These are phyloP conservation scores for Xylaria sp. DNA, from an alignment of 2,329 filamentous ascomycete genomes.

Conservation along the genomic window DNA sequence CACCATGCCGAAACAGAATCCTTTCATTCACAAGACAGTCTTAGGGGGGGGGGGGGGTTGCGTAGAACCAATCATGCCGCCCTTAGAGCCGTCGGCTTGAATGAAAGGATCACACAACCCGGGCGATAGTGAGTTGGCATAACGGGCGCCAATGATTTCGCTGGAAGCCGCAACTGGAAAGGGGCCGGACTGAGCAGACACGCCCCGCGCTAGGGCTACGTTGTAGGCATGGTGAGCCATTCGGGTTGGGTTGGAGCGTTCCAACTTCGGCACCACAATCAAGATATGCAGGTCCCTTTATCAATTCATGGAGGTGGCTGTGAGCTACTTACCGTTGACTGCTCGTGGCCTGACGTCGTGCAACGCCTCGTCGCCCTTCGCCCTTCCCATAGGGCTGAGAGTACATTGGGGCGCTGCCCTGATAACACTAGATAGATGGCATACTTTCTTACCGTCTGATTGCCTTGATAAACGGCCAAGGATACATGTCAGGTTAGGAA, in stretches of 20 bases:
- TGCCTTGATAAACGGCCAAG: background rate
- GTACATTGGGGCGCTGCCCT: background rate
- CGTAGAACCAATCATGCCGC: constrained; percentile 17
- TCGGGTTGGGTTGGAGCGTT: constrained; percentile 13
- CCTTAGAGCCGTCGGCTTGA: constrained; percentile 6
- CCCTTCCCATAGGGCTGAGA: constrained; percentile 30
- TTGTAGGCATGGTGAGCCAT: constrained; percentile 12
- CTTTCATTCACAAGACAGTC: constrained; percentile 27
- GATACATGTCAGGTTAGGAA: background rate
- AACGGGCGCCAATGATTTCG: constrained; percentile 1
- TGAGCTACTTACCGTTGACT: constrained; percentile 15
- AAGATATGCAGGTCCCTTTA: constrained; percentile 26
- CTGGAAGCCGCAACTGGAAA: background rate
- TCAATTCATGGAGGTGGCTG: constrained; percentile 29
- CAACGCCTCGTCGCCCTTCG: constrained; percentile 2
- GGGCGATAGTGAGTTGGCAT: constrained; percentile 15
- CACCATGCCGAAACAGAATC: constrained; percentile 25
- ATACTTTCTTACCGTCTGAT: background rate
- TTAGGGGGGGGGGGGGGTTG: no score
- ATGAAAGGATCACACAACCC: constrained; percentile 15
- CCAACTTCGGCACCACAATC: constrained; percentile 4
- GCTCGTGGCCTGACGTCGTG: constrained; percentile 2
- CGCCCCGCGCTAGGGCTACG: background rate
- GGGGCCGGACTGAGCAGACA: background rate
- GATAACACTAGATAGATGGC: background rate